Evolutionary conservation across 192 early-diverging fungal genomes (phyloP).

Genomic region (Coemansia javaensis): DNA sequence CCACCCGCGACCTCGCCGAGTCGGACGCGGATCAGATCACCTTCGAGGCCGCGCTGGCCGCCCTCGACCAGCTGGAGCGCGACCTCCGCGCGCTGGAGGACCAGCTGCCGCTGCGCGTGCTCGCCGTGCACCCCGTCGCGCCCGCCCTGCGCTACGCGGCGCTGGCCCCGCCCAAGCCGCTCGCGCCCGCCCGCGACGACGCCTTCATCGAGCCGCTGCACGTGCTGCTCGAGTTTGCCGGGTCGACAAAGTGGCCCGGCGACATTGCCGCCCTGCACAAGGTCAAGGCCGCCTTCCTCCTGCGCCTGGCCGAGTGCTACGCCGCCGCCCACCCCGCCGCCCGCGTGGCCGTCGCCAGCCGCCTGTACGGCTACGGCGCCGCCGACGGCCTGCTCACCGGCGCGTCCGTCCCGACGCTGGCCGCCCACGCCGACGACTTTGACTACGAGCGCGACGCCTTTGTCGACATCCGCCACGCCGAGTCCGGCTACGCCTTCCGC

Average conservation of each 20-base stretch:
- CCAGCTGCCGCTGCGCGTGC: conserved; percentile 41
- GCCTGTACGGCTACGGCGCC: conserved; percentile 52
- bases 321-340: conserved; percentile 34
- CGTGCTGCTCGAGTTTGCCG: conserved; percentile 78
- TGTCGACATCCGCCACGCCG: conserved; percentile 66
- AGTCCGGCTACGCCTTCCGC: conserved; percentile 72
- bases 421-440: conserved; percentile 8
- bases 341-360: conserved; percentile 31
- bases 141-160: conserved; percentile 62
- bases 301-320: conserved; percentile 66
- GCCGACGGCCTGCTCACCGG: conserved; percentile 48
- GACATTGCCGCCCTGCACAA: conserved; percentile 82
- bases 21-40: conserved; percentile 8
- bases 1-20: conserved; percentile 12
- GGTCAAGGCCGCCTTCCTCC: conserved; percentile 83
- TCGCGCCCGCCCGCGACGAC: conserved; percentile 38
- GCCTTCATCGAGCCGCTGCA: conserved; percentile 67
- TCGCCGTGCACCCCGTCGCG: conserved; percentile 27
- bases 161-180: conserved; percentile 34
- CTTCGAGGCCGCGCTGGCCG: conserved; percentile 29
- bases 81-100: conserved; percentile 31
- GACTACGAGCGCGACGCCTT: conserved; percentile 46
- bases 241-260: conserved; percentile 83
- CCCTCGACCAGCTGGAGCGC: conserved; percentile 21
- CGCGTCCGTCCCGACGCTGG: conserved; percentile 6